A percentile compares a stretch with the other conserved stretches of the same genome.
These are phyloP conservation scores for Nitzschia palea DNA, from an alignment of 108 stramenopile species.

Conservation along the genomic window DNA sequence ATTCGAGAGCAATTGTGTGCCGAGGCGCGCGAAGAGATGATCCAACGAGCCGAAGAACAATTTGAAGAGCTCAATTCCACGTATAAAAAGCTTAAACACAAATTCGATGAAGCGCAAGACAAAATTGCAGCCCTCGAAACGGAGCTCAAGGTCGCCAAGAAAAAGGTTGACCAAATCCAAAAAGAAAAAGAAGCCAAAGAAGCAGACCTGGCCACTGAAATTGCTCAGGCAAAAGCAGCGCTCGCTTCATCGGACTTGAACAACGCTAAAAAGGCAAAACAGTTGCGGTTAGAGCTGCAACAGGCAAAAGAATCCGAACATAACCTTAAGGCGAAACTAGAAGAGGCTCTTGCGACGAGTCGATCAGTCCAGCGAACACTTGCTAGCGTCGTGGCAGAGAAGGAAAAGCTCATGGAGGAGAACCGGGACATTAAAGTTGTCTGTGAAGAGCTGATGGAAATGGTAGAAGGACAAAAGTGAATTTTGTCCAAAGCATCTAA, in stretches of 20 bases:
- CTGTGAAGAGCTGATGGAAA: constrained; percentile 60
- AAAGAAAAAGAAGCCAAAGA: constrained; percentile 35
- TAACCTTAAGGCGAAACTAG: constrained; percentile 25
- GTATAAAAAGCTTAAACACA: constrained; percentile 50
- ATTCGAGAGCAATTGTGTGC: constrained; percentile 42
- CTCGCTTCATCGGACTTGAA: constrained; percentile 35
- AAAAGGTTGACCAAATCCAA: constrained; percentile 14
- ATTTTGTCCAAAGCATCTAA: too few species aligned
- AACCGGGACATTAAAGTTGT: constrained; percentile 50
- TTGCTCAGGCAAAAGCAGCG: constrained; percentile 49
- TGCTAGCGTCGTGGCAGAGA: constrained; percentile 28
- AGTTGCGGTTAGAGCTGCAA: constrained; percentile 34
- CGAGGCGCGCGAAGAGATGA: constrained; percentile 50
- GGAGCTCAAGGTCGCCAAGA: constrained; percentile 37
- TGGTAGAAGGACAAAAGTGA: constrained; percentile 39
- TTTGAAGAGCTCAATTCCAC: constrained; percentile 48
- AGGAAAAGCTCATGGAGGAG: constrained; percentile 36
- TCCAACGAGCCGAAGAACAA: constrained; percentile 50
- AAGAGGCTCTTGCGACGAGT: constrained; percentile 29
- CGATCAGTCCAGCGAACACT: constrained; percentile 32
- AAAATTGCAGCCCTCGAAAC: constrained; percentile 33
- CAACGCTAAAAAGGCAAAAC: constrained; percentile 17
- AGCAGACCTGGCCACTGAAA: constrained; percentile 29
- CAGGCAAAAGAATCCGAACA: constrained; percentile 23
- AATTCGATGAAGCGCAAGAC: constrained; percentile 37